These are phyloP conservation scores for Ustilaginoidea virens DNA, from an alignment of 2,329 filamentous ascomycete species.

Conservation along the genomic window DNA sequence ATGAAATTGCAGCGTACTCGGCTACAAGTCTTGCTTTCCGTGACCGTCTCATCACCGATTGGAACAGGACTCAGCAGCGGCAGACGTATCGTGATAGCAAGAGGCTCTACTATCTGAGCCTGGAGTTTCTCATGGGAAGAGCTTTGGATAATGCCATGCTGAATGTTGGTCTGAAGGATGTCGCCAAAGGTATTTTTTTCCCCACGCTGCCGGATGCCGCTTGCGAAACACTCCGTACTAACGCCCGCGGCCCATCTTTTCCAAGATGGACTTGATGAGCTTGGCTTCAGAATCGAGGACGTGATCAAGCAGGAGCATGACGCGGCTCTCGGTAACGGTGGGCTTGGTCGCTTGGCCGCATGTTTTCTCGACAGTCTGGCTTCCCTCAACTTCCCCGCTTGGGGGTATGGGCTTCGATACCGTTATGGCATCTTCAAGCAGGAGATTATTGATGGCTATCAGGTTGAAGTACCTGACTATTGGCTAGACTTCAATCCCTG, in stretches of 20 bases:
- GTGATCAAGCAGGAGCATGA: slow-evolving; percentile 91
- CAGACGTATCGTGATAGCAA: slow-evolving; percentile 87
- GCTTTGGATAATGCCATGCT: slow-evolving; percentile 97
- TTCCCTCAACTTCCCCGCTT: slow-evolving; percentile 86
- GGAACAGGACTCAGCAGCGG: slow-evolving; percentile 96
- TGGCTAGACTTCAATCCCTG: slow-evolving; percentile 99
- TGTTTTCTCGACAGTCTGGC: slow-evolving; percentile 96
- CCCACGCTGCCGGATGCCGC: not conserved
- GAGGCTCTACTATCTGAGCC: slow-evolving; percentile 89
- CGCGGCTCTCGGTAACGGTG: slow-evolving; percentile 89
- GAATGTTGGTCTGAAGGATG: slow-evolving; percentile 77
- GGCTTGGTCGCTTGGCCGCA: slow-evolving; percentile 82
- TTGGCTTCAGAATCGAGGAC: slow-evolving; percentile 95
- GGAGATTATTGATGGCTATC: slow-evolving; percentile 94
- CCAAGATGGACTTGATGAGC: slow-evolving; percentile 66
- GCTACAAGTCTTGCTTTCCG: slow-evolving; percentile 85
- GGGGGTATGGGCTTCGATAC: slow-evolving; percentile 94
- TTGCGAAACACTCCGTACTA: too few species aligned
- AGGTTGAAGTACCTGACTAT: slow-evolving; percentile 96
- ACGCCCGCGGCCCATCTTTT: too few species aligned
- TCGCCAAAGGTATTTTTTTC: slow-evolving; percentile 51
- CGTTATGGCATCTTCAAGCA: slow-evolving; percentile 98
- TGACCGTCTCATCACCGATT: slow-evolving; percentile 83
- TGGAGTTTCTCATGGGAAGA: slow-evolving; percentile 96
- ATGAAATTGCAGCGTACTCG: slow-evolving; percentile 84